phyloP scores from a whole-genome alignment of 2,329 filamentous ascomycete genomes.

The Apiospora arundinis region DNA sequence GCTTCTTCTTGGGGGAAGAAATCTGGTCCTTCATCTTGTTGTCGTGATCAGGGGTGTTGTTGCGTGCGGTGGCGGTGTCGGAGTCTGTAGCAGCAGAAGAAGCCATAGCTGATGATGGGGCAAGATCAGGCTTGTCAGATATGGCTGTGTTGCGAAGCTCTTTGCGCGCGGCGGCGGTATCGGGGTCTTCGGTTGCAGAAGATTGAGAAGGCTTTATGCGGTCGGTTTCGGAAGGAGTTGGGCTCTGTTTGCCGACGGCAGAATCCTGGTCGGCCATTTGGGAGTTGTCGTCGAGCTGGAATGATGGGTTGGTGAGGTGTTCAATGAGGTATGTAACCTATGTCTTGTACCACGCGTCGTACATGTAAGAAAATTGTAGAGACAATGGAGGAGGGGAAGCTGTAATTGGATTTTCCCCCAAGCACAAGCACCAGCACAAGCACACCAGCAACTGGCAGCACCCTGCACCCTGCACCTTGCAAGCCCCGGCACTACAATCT shows the following conservation, averaged over 20 bases:
- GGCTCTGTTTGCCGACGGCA: conserved; percentile 18
- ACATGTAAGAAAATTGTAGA: conserved; percentile 15
- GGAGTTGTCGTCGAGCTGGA: conserved; percentile 12
- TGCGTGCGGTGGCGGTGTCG: conserved; percentile 41
- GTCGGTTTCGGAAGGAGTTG: conserved; percentile 17
- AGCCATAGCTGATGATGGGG: conserved; percentile 23
- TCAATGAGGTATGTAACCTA: neutral
- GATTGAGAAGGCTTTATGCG: conserved; percentile 1
- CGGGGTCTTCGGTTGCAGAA: conserved; percentile 58
- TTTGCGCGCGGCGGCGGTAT: conserved; percentile 67
- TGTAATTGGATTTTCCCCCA: conserved; percentile 15
- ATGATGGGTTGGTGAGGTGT: conserved; percentile 6
- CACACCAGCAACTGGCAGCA: neutral
- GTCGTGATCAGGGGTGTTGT: conserved; percentile 41
- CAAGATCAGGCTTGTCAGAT: conserved; percentile 53
- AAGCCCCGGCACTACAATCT: neutral
- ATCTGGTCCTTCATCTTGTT: conserved; percentile 56
- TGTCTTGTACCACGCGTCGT: conserved; percentile 10
- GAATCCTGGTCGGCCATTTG: conserved; percentile 14
- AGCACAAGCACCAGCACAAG: neutral
- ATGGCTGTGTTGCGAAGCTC: conserved; percentile 70
- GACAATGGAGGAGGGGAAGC: conserved; percentile 16
- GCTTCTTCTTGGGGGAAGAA: conserved; percentile 71
- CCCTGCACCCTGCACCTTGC: conserved; percentile 4
- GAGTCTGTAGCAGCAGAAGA: conserved; percentile 28